Evolutionary conservation across 2,329 filamentous ascomycete species (phyloP), one percentile per base, ranked within the genome.

Genomic region (Monosporascus sp.): DNA sequence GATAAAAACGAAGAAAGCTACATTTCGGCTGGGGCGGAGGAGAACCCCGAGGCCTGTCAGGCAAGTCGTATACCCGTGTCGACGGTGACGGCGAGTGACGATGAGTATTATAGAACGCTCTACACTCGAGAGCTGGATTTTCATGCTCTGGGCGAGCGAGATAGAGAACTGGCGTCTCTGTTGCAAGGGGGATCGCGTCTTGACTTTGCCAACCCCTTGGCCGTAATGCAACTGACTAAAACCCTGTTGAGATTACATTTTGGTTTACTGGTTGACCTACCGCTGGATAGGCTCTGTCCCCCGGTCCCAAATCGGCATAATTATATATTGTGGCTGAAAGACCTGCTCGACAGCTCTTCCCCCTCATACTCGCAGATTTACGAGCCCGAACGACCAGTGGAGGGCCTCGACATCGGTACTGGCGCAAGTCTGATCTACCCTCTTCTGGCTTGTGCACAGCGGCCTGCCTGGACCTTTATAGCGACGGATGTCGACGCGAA

Each of bases 401-500:
- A 79, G 0, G 92, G 93, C 0, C 72, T 96, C 2, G 92, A 96
- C 60, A 86, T 97, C 56, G 94, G 94, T 41, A 95, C 91, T 1
- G 94, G 94, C 2, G 89, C 93, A 17, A 95, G 90, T 60, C 87
- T 87, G 62, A 96, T 99, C 61, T 99, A 97, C 65, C 88, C 92
- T 2, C 79, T 97, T 1, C 78, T 99, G 1, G 90, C 85, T 20
- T 89, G 88, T 60, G 70, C 76, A 0, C 81, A 87, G 54, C 79
- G 89, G 1, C 77, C 81, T 1, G 45, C 51, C 3, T 97, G 92
- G 92, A 77, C 72, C 2, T 91, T 92, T 58, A 68, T 85, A 34
- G 88, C 82, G 1, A 90, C 87, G 74, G 93, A 97, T 60, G 85
- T 96, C 51, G 91, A 97, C 65, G 67, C 77, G 0, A 80, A 81